Conservation (phyloP, 176 grass and related monocot species). For the Eleusine coracana region DNA sequence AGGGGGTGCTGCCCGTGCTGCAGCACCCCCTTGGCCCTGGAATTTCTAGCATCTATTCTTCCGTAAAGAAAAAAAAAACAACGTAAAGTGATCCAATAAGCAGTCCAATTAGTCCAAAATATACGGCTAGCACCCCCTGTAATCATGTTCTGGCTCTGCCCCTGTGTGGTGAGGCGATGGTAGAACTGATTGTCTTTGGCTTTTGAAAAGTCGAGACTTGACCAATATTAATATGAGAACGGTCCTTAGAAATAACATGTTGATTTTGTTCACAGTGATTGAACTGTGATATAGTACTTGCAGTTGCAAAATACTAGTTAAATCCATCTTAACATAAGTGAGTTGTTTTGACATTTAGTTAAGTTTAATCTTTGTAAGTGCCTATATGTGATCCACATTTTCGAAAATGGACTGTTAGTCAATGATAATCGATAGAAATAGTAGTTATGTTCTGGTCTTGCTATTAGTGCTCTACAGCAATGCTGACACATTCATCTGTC, state of each 20-base stretch:
- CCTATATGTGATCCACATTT: background rate
- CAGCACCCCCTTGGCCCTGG: too few species aligned
- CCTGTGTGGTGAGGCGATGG: background rate
- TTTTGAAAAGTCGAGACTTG: background rate
- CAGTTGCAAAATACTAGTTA: background rate
- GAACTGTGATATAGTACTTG: background rate
- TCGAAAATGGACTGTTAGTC: background rate
- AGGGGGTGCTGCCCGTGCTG: too few species aligned
- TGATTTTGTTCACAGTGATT: background rate
- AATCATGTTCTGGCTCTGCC: too few species aligned
- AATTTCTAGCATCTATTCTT: too few species aligned
- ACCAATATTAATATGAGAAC: background rate
- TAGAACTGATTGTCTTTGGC: background rate
- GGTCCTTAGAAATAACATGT: background rate
- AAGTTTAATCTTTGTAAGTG: background rate
- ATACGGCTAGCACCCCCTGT: too few species aligned
- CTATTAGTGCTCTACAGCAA: constrained; percentile 1
- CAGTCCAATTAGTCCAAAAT: too few species aligned
- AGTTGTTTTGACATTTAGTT: constrained; percentile 16
- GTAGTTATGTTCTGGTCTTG: background rate
- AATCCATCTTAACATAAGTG: background rate
- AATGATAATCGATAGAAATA: constrained; percentile 8
- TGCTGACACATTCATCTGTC: constrained; percentile 16
- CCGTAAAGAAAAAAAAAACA: too few species aligned
- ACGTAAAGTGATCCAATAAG: too few species aligned